Evolutionary conservation across 225 moss, liverwort and hornwort genomes (phyloP).

Genomic region (Asterella californica): DNA sequence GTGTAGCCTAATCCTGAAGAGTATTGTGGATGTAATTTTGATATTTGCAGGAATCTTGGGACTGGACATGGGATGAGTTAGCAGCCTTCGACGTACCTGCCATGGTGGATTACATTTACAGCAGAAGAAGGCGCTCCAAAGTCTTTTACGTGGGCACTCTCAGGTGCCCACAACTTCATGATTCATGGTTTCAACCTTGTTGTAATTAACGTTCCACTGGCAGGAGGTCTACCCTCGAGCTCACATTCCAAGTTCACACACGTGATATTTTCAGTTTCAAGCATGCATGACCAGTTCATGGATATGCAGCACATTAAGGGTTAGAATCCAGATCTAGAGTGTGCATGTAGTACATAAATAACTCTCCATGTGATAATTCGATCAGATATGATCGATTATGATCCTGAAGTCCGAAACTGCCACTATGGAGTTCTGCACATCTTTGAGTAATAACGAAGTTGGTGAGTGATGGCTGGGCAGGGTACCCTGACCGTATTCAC

Average conservation of each 20-base stretch:
- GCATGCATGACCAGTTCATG: neutral
- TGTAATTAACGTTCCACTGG: too few species aligned
- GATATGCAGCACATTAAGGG: too few species aligned
- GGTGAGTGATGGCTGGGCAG: too few species aligned
- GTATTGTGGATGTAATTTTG: neutral
- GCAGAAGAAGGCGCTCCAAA: constrained; percentile 20
- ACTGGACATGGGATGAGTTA: constrained; percentile 45
- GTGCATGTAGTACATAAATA: too few species aligned
- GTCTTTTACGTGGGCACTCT: constrained; percentile 40
- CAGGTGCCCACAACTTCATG: constrained; percentile 24
- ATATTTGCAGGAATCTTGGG: constrained; percentile 34
- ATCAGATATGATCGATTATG: too few species aligned
- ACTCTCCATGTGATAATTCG: too few species aligned
- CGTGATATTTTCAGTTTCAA: neutral
- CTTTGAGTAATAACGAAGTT: neutral
- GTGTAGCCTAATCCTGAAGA: too few species aligned
- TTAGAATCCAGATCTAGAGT: too few species aligned
- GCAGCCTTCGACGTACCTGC: constrained; percentile 28
- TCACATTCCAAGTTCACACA: neutral
- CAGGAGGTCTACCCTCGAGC: too few species aligned
- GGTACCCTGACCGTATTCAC: constrained; percentile 27
- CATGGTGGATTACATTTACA: constrained; percentile 26
- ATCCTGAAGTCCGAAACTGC: too few species aligned
- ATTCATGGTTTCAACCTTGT: too few species aligned
- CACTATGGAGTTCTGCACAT: too few species aligned